A percentile compares a stretch with the other conserved stretches of the same genome.
phyloP scores from a whole-genome alignment of 2,329 filamentous ascomycete species.

The Plenodomus lindquistii region DNA sequence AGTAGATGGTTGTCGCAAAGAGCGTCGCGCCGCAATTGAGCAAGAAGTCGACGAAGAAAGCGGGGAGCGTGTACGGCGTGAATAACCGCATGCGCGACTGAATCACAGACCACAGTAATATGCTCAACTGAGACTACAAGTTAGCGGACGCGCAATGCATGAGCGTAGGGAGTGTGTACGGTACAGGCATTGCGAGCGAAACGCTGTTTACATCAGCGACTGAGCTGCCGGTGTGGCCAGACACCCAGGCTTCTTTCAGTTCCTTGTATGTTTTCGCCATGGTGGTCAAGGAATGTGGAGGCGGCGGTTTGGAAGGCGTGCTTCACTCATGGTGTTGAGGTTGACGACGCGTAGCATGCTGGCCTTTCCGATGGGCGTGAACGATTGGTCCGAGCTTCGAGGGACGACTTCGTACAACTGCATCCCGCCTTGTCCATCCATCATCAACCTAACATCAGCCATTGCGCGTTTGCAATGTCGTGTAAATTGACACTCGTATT shows the following conservation, averaged over 20 bases:
- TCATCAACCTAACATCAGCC: not conserved
- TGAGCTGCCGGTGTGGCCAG: conserved; percentile 80
- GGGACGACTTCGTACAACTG: not conserved
- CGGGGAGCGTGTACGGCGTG: conserved; percentile 69
- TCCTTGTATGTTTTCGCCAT: conserved; percentile 73
- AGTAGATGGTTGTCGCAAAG: conserved; percentile 84
- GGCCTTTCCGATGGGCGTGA: conserved; percentile 10
- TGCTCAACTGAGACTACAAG: conserved; percentile 64
- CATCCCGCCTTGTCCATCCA: not conserved
- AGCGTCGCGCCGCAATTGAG: conserved; percentile 83
- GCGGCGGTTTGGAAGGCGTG: conserved; percentile 15
- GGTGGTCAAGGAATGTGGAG: conserved; percentile 7
- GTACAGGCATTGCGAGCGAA: conserved; percentile 81
- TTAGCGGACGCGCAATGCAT: conserved; percentile 25
- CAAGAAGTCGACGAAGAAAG: conserved; percentile 78
- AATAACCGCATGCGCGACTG: conserved; percentile 86
- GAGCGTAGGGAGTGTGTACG: conserved; percentile 26
- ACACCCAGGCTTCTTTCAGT: conserved; percentile 94
- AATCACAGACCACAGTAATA: conserved; percentile 85
- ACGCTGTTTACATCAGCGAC: conserved; percentile 87
- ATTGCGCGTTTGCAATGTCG: too few relatives aligned
- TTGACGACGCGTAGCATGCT: conserved; percentile 22
- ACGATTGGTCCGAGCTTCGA: conserved; percentile 6
- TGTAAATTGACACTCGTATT: too few relatives aligned
- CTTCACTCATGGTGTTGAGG: conserved; percentile 6